Conservation (phyloP, 352 stramenopile genomes). For the Phytopythium aichiense region DNA sequence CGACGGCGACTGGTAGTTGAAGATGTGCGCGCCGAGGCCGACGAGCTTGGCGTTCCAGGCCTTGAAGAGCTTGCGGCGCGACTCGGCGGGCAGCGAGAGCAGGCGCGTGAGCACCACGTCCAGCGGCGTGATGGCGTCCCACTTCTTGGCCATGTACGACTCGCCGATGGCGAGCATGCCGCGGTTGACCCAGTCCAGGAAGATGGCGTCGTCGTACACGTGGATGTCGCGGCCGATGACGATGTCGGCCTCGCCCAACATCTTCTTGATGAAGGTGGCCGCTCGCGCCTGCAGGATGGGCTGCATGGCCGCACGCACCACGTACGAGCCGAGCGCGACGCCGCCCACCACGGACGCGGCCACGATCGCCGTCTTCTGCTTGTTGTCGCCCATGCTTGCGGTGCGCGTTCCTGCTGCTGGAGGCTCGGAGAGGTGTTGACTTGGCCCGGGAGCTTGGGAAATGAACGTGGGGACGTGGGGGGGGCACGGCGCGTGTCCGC, state of each 20-base stretch:
- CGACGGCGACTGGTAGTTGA: conserved; percentile 87
- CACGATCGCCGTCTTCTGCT: conserved; percentile 71
- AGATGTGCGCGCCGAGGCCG: conserved; percentile 65
- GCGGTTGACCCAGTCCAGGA: conserved; percentile 81
- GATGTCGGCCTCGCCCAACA: conserved; percentile 80
- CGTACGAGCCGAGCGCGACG: conserved; percentile 60
- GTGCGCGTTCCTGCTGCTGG: background rate
- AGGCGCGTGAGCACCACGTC: conserved; percentile 75
- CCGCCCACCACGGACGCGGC: conserved; percentile 57
- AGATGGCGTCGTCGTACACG: conserved; percentile 81
- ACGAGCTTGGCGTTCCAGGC: conserved; percentile 85
- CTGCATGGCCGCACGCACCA: conserved; percentile 62
- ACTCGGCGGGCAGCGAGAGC: conserved; percentile 57
- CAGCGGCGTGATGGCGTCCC: conserved; percentile 76
- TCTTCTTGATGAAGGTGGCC: conserved; percentile 75
- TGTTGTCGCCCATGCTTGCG: conserved; percentile 15
- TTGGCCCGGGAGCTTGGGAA: conserved; percentile 4
- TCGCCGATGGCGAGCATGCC: conserved; percentile 85
- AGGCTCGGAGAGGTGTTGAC: background rate
- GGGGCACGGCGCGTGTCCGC: conserved; percentile 3
- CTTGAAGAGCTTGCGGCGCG: conserved; percentile 85
- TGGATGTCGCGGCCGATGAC: conserved; percentile 75
- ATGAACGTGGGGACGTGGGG: background rate
- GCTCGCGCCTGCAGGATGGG: conserved; percentile 63
- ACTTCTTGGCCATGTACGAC: conserved; percentile 89